Conservation (phyloP, 169 alveolate species). For the Toxoplasma gondii region DNA sequence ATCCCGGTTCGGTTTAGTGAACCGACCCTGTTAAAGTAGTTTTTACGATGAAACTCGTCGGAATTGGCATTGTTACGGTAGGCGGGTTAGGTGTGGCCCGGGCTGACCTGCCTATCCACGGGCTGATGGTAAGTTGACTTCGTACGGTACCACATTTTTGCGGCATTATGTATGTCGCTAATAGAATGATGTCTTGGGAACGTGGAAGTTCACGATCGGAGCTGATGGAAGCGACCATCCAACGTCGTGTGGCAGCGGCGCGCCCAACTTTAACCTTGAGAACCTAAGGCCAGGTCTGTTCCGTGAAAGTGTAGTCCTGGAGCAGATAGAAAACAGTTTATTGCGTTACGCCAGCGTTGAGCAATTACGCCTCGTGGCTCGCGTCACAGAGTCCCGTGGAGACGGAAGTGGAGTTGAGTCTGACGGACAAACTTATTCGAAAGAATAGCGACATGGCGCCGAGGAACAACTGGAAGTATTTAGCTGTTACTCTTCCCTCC, state of each 20-base stretch:
- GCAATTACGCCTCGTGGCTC: conserved; percentile 47
- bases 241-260: conserved; percentile 67
- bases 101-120: conserved; percentile 71
- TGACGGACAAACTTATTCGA: conserved; percentile 13
- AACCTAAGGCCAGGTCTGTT: conserved; percentile 58
- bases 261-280: conserved; percentile 62
- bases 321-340: not conserved
- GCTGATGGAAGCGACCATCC: conserved; percentile 50
- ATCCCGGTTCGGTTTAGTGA: not conserved
- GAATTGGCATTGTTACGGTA: not conserved
- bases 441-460: not conserved
- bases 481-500: conserved; percentile 62
- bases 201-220: conserved; percentile 50
- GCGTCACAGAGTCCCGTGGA: not conserved
- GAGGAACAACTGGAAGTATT: conserved; percentile 45
- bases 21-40: not conserved
- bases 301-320: not conserved
- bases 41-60: not conserved
- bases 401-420: not conserved
- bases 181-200: conserved; percentile 59
- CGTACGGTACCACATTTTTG: not conserved
- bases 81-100: conserved; percentile 23
- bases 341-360: not conserved
- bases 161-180: not conserved
- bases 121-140: conserved; percentile 36